phyloP scores from a whole-genome alignment of 2,329 filamentous ascomycete species.

The Stagonosporopsis chrysanthemi region DNA sequence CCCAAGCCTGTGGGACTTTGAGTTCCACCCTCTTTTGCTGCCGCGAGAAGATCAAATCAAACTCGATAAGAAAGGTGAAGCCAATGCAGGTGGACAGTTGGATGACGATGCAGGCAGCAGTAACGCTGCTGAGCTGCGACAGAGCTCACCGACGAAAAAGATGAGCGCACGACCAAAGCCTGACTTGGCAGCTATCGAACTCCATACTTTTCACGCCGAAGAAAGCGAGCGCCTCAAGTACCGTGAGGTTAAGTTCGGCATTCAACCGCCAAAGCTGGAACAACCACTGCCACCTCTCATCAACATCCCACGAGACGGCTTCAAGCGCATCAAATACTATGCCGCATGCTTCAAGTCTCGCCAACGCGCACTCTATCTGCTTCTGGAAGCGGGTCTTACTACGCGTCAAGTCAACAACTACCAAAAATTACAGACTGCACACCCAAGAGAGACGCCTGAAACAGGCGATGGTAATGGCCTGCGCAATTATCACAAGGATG shows the following conservation, averaged over 20 bases:
- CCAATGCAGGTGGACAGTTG: background rate
- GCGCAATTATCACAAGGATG: slow-evolving; percentile 37
- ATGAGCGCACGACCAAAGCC: slow-evolving; percentile 32
- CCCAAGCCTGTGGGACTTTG: slow-evolving; percentile 47
- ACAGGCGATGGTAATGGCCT: slow-evolving; percentile 29
- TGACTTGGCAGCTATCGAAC: slow-evolving; percentile 34
- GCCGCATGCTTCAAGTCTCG: slow-evolving; percentile 44
- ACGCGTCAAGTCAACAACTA: slow-evolving; percentile 41
- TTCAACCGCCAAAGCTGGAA: slow-evolving; percentile 35
- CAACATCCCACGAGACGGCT: slow-evolving; percentile 38
- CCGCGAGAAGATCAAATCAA: slow-evolving; percentile 16
- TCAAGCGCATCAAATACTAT: slow-evolving; percentile 37
- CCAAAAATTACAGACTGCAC: slow-evolving; percentile 28
- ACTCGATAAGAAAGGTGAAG: background rate
- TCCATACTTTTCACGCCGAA: slow-evolving; percentile 23
- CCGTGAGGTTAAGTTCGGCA: slow-evolving; percentile 42
- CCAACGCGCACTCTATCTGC: slow-evolving; percentile 38
- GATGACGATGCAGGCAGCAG: background rate
- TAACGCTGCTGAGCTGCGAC: slow-evolving; percentile 20
- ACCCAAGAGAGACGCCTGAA: slow-evolving; percentile 34
- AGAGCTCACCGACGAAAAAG: slow-evolving; percentile 29
- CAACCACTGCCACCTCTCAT: slow-evolving; percentile 39
- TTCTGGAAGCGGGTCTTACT: slow-evolving; percentile 42
- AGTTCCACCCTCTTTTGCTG: slow-evolving; percentile 38
- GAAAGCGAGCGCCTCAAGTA: slow-evolving; percentile 44